Conservation (phyloP, 2,329 filamentous ascomycete species). For the Colletotrichum sojae region DNA sequence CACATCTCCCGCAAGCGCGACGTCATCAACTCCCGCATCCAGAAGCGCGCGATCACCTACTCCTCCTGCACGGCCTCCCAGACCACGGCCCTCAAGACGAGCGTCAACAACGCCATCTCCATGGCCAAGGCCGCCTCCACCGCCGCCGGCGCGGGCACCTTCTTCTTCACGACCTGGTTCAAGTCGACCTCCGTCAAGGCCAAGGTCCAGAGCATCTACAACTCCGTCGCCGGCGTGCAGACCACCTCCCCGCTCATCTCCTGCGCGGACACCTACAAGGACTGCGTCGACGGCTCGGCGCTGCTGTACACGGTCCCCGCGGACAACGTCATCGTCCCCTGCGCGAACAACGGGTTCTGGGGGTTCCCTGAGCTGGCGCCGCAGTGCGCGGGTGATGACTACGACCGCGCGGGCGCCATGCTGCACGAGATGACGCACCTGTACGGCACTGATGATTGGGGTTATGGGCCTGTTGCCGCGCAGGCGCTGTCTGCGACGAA, state of each 20-base stretch:
- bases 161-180: constrained; percentile 40
- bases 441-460: constrained; percentile 33
- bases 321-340: constrained; percentile 38
- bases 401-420: constrained; percentile 33
- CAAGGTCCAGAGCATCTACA: constrained; percentile 38
- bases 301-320: constrained; percentile 38
- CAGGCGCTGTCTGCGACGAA: constrained; percentile 32
- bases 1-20: constrained; percentile 31
- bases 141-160: constrained; percentile 5
- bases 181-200: constrained; percentile 29
- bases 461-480: constrained; percentile 27
- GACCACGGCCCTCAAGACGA: constrained; percentile 19
- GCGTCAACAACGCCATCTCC: constrained; percentile 34
- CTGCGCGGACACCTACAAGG: constrained; percentile 34
- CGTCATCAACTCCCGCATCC: constrained; percentile 23
- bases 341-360: constrained; percentile 40
- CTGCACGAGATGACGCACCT: constrained; percentile 39
- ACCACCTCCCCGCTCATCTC: constrained; percentile 37
- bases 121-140: constrained; percentile 37
- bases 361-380: constrained; percentile 33
- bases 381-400: constrained; percentile 33
- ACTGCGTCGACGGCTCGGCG: constrained; percentile 34
- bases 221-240: constrained; percentile 32
- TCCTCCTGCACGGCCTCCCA: constrained; percentile 35
- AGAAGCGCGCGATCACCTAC: constrained; percentile 38